Base-by-base conservation (phyloP, 352 stramenopile genomes). In the Globisporangium cederbergense region DNA sequence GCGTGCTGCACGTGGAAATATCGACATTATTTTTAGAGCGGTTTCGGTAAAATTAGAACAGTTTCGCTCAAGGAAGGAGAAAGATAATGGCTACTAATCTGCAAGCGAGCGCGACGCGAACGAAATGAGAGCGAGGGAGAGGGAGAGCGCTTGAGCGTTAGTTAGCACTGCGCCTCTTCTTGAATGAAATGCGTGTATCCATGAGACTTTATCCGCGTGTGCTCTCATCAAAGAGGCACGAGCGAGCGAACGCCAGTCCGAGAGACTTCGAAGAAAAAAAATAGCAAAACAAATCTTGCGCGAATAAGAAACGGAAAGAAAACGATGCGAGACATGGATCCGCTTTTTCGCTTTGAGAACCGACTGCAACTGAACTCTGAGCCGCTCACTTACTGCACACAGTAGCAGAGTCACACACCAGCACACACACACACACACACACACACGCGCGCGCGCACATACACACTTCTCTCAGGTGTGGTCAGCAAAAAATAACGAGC, bases 301-400 rank as follows among this genome's bases (percentile, higher is more conserved):
- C 9, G 50, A 56, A 56, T 56, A 56, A 56, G 50, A 56, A 56
- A 40, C 30, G 50, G 42, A 49, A 56, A 40, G 28, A 55, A 56
- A 56, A 40, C 32, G 32, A 8, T 7, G 3, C 32, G 22, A 46
- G 13, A 46, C 42, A 46, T 38, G 49, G 49, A 54, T 54, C 25
- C 49, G 42, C 25, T 55, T 55, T n/a, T 55, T 56, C 28, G n/a
- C 22, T 10, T 55, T 16, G 13, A 1, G 50, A 56, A 54, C 50
- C 14, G 50, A n/a, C 30, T 40, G 50, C 50, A 56, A 25, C 50
- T 56, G 50, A 42, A 56, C 50, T 30, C 28, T 32, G 9, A 55
- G 22, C 22, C 22, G 22, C 22, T 25, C 22, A 25, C 1, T 25
- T 1, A 25, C 22, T 25, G 22, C 22, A 25, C 22, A 25, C 22